Evolutionary conservation across 2,329 filamentous ascomycete species (phyloP).

Genomic region (Fusarium udum): DNA sequence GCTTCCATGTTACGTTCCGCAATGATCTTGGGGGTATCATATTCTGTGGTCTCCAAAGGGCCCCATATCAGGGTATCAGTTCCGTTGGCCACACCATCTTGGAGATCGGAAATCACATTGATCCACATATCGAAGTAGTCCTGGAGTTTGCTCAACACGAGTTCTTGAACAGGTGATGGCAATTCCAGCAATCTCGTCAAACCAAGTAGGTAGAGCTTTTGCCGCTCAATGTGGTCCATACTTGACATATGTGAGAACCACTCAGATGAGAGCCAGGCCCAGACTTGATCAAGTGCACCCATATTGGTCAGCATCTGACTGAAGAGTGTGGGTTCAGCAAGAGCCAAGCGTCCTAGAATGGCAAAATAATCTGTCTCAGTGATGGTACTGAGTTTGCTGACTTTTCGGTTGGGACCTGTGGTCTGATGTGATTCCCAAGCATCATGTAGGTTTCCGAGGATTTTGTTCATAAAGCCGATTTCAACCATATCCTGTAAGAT

Average conservation of each 20-base stretch:
- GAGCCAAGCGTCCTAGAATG: constrained; percentile 79
- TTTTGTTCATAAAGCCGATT: constrained; percentile 68
- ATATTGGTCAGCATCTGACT: constrained; percentile 63
- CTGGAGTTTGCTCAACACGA: constrained; percentile 71
- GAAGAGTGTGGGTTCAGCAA: constrained; percentile 77
- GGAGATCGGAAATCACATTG: constrained; percentile 71
- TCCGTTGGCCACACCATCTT: constrained; percentile 65
- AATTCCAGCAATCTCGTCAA: constrained; percentile 77
- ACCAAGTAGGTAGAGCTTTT: constrained; percentile 78
- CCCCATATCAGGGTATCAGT: constrained; percentile 63
- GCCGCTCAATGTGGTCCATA: constrained; percentile 70
- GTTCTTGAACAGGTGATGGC: constrained; percentile 63
- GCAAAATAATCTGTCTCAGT: constrained; percentile 87
- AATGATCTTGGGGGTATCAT: constrained; percentile 65
- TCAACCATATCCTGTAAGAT: constrained; percentile 73
- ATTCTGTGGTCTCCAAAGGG: constrained; percentile 56
- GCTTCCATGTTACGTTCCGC: constrained; percentile 62
- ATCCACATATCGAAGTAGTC: constrained; percentile 82
- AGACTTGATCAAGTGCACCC: constrained; percentile 60
- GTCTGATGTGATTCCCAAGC: constrained; percentile 81
- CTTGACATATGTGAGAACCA: constrained; percentile 77
- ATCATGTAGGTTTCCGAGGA: constrained; percentile 73
- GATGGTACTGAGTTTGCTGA: constrained; percentile 75
- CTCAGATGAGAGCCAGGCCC: constrained; percentile 67
- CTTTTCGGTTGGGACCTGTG: constrained; percentile 79